phyloP scores from a whole-genome alignment of 257 asterid species.

The Lycium ferocissimum region DNA sequence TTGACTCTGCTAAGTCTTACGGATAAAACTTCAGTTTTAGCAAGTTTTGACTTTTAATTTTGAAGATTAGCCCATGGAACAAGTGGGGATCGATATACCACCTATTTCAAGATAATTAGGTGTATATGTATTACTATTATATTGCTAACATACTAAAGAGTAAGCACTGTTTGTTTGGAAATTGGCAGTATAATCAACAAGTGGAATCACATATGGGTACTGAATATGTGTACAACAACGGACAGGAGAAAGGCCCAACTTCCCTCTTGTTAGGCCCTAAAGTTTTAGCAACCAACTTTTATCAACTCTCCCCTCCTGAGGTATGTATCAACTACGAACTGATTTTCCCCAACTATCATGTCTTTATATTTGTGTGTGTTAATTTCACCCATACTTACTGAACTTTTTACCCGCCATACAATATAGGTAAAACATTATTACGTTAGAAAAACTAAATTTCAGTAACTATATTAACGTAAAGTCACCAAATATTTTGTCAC shows the following conservation, averaged over 20 bases:
- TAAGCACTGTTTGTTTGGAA: not conserved
- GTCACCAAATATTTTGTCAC: not conserved
- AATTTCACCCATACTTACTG: not conserved
- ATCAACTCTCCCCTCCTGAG: constrained; percentile 54
- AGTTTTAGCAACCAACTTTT: constrained; percentile 40
- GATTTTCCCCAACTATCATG: not conserved
- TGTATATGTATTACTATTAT: not conserved
- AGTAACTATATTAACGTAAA: no score
- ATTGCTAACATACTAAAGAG: not conserved
- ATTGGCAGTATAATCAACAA: constrained; percentile 32
- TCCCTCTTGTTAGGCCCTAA: constrained; percentile 45
- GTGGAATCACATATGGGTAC: constrained; percentile 43
- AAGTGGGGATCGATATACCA: not conserved
- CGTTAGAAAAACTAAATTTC: no score
- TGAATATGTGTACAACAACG: constrained; percentile 29
- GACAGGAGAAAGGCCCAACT: constrained; percentile 43
- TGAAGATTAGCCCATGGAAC: not conserved
- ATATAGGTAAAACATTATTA: not conserved
- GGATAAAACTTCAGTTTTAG: not conserved
- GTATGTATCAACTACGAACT: constrained; percentile 14
- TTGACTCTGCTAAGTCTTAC: not conserved
- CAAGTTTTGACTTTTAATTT: not conserved
- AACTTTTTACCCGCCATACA: not conserved
- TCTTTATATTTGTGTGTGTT: not conserved
- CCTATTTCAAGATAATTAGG: not conserved